Base-by-base conservation (phyloP, 2,329 filamentous ascomycete species). In the Talaromyces sp. region DNA sequence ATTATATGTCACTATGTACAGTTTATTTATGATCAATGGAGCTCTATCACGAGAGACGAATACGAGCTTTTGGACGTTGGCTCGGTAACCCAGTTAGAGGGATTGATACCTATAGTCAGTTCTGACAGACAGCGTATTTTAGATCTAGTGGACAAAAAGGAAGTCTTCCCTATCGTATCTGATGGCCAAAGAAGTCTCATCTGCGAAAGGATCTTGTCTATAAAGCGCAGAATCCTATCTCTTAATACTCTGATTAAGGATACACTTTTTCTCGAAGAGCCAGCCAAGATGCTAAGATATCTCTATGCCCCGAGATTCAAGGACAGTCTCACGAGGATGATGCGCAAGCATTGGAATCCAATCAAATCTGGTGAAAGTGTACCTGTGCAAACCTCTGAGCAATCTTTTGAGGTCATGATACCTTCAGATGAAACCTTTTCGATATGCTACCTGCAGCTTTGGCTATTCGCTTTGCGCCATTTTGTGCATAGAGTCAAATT, bases 201-300 rank as follows among this genome's bases (percentile, higher is more conserved):
- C 10, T 9, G 13, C 24, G 20, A 48, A n/a, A 4, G 27, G 10
- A 33, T 55, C n/a, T 35, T 36, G 2, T 39, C 43, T n/a, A 46
- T 35, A 14, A 29, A 29, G 2, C 24, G 49, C 11, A 51, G 52
- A 36, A 48, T 55, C 14, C 33, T 48, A 8, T 45, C 48, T 19
- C 16, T 55, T 4, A 48, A 55, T 29, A 55, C 48, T n/a, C 44
- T 55, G 1, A 8, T 29, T 6, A 11, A 51, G 33, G 52, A 55
- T 37, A 49, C 45, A 3, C 17, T 55, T 6, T 41, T 55, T 17
- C 39, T 55, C 13, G 45, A 55, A 6, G 20, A 35, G 2, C 49
- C 48, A 17, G 39, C 48, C 22, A 45, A 41, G 24, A 45, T 44
- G 4, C 37, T 55, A 3, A 30, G 39, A 16, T 20, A 8, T 27